Evolutionary conservation across 1,139 yeast species (phyloP), one percentile per base, ranked within the genome.

Genomic region (Yamadazyma friedrichii): DNA sequence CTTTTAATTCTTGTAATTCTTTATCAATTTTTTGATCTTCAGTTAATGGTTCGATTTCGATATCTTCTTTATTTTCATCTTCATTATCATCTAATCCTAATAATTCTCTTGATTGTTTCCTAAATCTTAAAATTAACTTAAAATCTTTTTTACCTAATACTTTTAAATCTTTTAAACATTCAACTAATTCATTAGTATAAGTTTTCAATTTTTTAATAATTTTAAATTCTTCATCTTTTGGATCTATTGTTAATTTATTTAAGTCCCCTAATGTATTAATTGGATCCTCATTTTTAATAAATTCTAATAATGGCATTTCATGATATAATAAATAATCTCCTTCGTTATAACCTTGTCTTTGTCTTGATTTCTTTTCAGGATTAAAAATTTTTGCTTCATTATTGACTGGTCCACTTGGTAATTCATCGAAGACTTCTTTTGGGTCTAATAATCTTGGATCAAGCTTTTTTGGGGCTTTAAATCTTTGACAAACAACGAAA

Each of bases 291-390:
- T 80, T 76, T 50, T 61, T 64, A 39, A 94, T 78, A 65, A 93
- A 91, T 11, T 93, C 97, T 62, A 88, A 63, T 5, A 89, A 72
- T 15, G 88, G 77, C 70, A 79, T 73, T 13, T 82, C 80, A 54
- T 89, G 93, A 59, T 80, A 87, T 52, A 84, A 80, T 25, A 83
- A 70, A 56, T 86, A 81, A 56, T 93, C 96, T 40, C 95, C 96
- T 59, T 93, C 98, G 47, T 88, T 98, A 67, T 93, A 93, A 76
- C 99, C 99, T 52, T 85, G 87, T 78, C 99, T 86, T 62, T 83
- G 86, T 67, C 98, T 83, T 46, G 77, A 80, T 63, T 88, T 88
- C 65, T 84, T 82, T 56, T 91, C 98, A 0, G 98, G 98, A 57
- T 93, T 89, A 67, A 83, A 93, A 33, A 93, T 85, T 60, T 89